Evolutionary conservation across 208 protist genomes (phyloP).

Genomic region (Leishmania amazonensis): DNA sequence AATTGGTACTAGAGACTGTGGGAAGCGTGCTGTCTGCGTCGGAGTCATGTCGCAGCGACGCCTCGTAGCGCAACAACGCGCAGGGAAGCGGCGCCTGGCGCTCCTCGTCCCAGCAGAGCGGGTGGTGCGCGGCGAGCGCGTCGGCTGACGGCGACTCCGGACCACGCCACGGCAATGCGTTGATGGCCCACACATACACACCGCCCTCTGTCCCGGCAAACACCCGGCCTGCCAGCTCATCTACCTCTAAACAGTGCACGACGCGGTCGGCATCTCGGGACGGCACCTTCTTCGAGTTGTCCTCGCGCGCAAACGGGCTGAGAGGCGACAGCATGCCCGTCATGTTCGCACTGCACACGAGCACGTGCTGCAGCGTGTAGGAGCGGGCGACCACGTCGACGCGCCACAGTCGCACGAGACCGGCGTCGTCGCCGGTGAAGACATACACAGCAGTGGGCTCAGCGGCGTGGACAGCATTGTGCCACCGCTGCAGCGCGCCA

Average conservation of each 20-base stretch:
- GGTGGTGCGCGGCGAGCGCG: slow-evolving; percentile 23
- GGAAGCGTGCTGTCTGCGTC: not conserved
- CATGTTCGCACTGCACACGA: slow-evolving; percentile 44
- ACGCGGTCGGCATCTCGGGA: slow-evolving; percentile 32
- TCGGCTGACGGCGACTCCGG: slow-evolving; percentile 2
- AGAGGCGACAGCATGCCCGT: slow-evolving; percentile 45
- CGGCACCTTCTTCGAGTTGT: slow-evolving; percentile 18
- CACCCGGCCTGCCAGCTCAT: slow-evolving; percentile 45
- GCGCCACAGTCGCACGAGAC: slow-evolving; percentile 72
- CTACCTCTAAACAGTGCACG: slow-evolving; percentile 64
- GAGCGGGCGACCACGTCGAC: slow-evolving; percentile 49
- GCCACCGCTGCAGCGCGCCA: slow-evolving; percentile 26
- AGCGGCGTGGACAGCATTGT: slow-evolving; percentile 3
- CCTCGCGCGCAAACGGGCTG: slow-evolving; percentile 44
- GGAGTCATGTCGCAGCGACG: not conserved
- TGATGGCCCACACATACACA: slow-evolving; percentile 65
- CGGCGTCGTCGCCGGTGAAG: slow-evolving; percentile 62
- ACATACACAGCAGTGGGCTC: slow-evolving; percentile 72
- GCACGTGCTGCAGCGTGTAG: slow-evolving; percentile 58
- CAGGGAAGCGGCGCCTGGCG: slow-evolving; percentile 25
- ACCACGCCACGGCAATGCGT: slow-evolving; percentile 55
- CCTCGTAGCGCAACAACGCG: slow-evolving; percentile 12
- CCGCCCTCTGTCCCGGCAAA: slow-evolving; percentile 65
- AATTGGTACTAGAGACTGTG: not conserved
- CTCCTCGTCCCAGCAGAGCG: slow-evolving; percentile 60